Evolutionary conservation across 495 filamentous ascomycete species (phyloP).

Genomic region (Penicillium herquei): DNA sequence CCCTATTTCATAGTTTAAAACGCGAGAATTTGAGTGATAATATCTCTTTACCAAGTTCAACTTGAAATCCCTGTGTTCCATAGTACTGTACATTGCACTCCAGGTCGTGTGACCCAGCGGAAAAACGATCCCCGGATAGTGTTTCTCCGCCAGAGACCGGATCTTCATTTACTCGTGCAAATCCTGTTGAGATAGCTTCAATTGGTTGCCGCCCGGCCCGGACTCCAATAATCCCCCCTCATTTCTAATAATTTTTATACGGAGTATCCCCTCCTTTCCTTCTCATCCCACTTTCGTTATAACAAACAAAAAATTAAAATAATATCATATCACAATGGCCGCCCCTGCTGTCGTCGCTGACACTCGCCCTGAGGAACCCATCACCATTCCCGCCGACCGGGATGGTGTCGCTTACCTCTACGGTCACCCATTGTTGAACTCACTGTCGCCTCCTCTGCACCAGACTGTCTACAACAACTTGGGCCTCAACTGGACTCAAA

Average conservation of each 20-base stretch:
- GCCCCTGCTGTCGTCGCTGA: slow-evolving; percentile 14
- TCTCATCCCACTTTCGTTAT: not conserved
- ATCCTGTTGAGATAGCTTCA: slow-evolving; percentile 10
- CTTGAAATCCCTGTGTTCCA: too few relatives aligned
- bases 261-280: not conserved
- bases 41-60: too few relatives aligned
- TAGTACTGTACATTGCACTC: too few relatives aligned
- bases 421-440: slow-evolving; percentile 60
- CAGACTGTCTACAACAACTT: slow-evolving; percentile 60
- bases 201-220: not conserved
- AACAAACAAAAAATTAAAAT: slow-evolving; percentile 3
- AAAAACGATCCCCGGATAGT: slow-evolving; percentile 13
- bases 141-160: slow-evolving; percentile 28
- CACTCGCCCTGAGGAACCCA: slow-evolving; percentile 35
- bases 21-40: too few relatives aligned
- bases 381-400: slow-evolving; percentile 31
- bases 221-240: slow-evolving; percentile 3
- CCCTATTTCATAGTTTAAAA: too few relatives aligned
- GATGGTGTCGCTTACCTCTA: slow-evolving; percentile 48
- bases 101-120: too few relatives aligned
- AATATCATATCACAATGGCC: slow-evolving; percentile 17
- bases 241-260: slow-evolving; percentile 2
- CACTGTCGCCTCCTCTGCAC: slow-evolving; percentile 70
- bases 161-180: slow-evolving; percentile 13
- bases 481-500: slow-evolving; percentile 60